Evolutionary conservation across 164 flowering plant genomes (phyloP).

Genomic region (Stephania cephalantha): DNA sequence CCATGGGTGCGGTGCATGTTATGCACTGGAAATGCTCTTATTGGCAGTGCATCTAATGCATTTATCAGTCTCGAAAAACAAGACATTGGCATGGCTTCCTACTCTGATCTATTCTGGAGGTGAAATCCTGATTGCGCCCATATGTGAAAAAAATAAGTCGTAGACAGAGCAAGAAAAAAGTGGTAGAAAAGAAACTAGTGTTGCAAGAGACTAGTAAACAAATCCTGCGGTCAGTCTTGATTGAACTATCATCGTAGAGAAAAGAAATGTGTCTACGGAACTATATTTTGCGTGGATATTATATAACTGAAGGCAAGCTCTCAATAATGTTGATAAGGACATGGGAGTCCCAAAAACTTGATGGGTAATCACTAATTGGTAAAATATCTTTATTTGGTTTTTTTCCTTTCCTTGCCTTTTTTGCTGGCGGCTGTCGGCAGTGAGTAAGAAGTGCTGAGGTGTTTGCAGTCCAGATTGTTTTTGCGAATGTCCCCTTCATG

Average conservation of each 20-base stretch:
- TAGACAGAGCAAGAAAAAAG: not conserved
- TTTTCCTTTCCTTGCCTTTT: no score
- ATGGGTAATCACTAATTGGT: no score
- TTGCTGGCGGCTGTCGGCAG: not conserved
- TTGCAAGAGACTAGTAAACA: not conserved
- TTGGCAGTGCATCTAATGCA: no score
- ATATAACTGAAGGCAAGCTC: not conserved
- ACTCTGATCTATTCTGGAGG: not conserved
- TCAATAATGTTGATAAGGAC: not conserved
- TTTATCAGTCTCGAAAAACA: no score
- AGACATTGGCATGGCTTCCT: not conserved
- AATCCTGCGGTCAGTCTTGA: not conserved
- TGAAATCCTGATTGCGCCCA: not conserved
- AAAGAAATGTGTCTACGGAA: not conserved
- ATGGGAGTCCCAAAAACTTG: not conserved
- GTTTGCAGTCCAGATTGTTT: not conserved
- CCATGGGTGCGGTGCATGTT: no score
- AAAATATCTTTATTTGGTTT: not conserved
- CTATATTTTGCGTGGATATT: not conserved
- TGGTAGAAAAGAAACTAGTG: not conserved
- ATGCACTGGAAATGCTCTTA: no score
- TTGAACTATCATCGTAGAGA: not conserved
- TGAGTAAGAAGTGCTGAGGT: not conserved
- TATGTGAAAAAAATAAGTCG: not conserved
- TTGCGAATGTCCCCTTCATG: no score